Evolutionary conservation across 2,329 filamentous ascomycete species (phyloP), one percentile per base, ranked within the genome.

Genomic region (Didymellaceae sp.): DNA sequence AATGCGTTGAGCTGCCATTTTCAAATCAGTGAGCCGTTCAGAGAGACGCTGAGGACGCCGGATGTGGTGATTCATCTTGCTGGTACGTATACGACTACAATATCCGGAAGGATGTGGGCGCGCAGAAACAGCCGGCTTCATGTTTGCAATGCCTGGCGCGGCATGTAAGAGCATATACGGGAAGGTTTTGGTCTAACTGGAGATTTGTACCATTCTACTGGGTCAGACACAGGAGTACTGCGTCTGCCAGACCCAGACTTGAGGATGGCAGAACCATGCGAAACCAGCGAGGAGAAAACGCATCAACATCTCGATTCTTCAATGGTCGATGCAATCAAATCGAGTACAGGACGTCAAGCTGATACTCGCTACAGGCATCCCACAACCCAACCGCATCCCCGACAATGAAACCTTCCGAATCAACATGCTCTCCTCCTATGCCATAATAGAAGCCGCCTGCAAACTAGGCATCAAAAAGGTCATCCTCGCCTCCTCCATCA

Each of bases 41-140:
- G 72, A 30, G 64, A 68, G 2, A 52, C 57, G 16, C 43, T 66
- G 25, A 53, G 57, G 67, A 74, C 10, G 7, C 83, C 84, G 0
- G 82, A 86, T 58, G 83, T 80, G 1, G 79, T 87, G 26, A 82
- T 86, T 39, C 84, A 87, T 63, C 81, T 86, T 44, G 81, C 78
- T 25, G 62, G 63, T 83, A 80, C 34, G 46, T 43, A 46, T 20
- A 5, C 16, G 6, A 22, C 11, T 28, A 13, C n/a, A 28, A 5
- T 13, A 13, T 28, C 26, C n/a, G 26, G 20, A 30, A 25, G 28
- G 2, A 25, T 41, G 7, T 20, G 31, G 40, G 20, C 17, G n/a
- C n/a, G 26, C 6, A 13, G 26, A 28, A n/a, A n/a, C n/a, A n/a
- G n/a, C n/a, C n/a, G n/a, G n/a, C n/a, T n/a, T 6, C 26, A 28